Evolutionary conservation across 345 rosid species (phyloP), one percentile per base, ranked within the genome.

Genomic region (Pistacia atlantica): DNA sequence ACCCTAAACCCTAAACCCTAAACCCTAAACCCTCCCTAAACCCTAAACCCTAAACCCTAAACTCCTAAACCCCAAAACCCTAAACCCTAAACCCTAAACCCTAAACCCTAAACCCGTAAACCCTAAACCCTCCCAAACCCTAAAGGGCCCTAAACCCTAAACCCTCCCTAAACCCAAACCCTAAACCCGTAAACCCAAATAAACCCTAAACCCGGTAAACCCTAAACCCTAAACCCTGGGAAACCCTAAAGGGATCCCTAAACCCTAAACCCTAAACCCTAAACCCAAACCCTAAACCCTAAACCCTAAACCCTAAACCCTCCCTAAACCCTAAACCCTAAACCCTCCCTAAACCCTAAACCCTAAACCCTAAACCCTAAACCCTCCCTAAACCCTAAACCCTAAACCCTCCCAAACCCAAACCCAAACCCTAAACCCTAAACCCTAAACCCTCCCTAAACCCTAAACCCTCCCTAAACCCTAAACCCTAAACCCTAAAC

Each of bases 181-280:
- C 68, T 38, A 67, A 76, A 56, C 74, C 79, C 67, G 20, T 58
- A 76, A 56, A 52, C 80, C 75, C 18, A 62, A 77, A 70, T 35
- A 62, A 77, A 70, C 70, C 80, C 75, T 52, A 62, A 76, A 68
- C 68, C 80, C 75, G n/a, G 49, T 59, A 22, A 77, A 69, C 67
- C 79, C 74, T 49, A 58, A 77, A 69, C 68, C 80, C 80, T 61
- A 59, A 77, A 69, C 68, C 79, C 73, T 57, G 57, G 58, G 46
- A 75, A 77, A n/a, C 75, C 80, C 75, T 52, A 69, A 71, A 63
- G n/a, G n/a, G n/a, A n/a, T n/a, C 74, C 76, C 75, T 63, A 69
- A 77, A 71, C 75, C 80, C 80, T 69, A 77, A 77, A 77, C 71
- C 80, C 80, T 48, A 77, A 71, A 77, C 75, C 80, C 76, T 60